phyloP scores from a whole-genome alignment of 768 basidiomycete species.

The Sporobolomyces phaffii region DNA sequence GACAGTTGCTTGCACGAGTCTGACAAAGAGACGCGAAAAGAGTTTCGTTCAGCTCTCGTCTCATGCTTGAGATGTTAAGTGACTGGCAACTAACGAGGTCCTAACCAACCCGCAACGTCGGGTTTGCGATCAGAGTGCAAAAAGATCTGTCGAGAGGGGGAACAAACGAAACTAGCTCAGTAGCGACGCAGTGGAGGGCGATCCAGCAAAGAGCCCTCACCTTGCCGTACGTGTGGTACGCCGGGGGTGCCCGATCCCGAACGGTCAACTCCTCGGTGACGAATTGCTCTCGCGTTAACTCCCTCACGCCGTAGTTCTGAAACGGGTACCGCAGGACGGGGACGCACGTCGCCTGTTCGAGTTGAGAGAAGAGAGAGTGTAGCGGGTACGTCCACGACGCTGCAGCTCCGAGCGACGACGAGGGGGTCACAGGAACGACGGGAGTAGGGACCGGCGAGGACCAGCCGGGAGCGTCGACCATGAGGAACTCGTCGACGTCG shows the following conservation, averaged over 20 bases:
- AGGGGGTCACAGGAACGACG: neutral
- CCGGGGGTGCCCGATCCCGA: neutral
- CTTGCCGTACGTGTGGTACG: slow-evolving; percentile 26
- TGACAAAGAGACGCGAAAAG: too few species aligned
- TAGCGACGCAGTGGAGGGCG: neutral
- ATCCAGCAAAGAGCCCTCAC: neutral
- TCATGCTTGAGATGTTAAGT: too few species aligned
- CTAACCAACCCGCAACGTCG: slow-evolving; percentile 8
- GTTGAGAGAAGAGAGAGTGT: slow-evolving; percentile 4
- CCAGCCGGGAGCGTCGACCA: slow-evolving; percentile 34
- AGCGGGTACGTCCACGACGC: slow-evolving; percentile 10
- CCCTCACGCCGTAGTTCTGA: slow-evolving; percentile 26
- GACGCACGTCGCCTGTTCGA: slow-evolving; percentile 18
- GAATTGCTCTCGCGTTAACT: neutral
- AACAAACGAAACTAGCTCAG: too few species aligned
- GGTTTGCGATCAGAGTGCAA: slow-evolving; percentile 18
- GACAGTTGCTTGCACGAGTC: slow-evolving; percentile 27
- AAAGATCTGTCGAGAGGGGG: slow-evolving; percentile 14
- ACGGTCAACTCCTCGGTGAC: slow-evolving; percentile 25
- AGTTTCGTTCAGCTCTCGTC: too few species aligned
- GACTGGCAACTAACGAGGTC: slow-evolving; percentile 33
- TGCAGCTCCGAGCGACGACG: neutral
- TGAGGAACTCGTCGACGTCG: slow-evolving; percentile 38
- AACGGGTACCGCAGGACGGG: slow-evolving; percentile 25
- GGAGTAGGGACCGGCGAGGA: slow-evolving; percentile 4